These are phyloP conservation scores for Candida glucosophila DNA, from an alignment of 1,139 yeast species.

Conservation along the genomic window DNA sequence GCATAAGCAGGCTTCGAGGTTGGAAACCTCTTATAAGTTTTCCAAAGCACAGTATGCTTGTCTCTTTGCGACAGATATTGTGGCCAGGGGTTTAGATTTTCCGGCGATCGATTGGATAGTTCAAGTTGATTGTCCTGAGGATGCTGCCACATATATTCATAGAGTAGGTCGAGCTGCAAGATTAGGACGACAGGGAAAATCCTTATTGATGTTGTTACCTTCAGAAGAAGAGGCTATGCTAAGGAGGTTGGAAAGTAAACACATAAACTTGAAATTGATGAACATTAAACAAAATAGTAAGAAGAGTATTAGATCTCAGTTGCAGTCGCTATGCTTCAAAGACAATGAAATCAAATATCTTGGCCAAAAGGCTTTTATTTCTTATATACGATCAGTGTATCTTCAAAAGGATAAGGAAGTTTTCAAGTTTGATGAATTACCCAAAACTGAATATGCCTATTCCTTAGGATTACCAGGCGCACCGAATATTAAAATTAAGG, in stretches of 20 bases:
- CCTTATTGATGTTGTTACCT: constrained; percentile 76
- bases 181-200: constrained; percentile 82
- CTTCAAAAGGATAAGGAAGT: constrained; percentile 84
- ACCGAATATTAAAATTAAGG: constrained; percentile 74
- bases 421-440: constrained; percentile 67
- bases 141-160: constrained; percentile 88
- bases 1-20: constrained; percentile 87
- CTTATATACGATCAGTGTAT: constrained; percentile 78
- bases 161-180: constrained; percentile 96
- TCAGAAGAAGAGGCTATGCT: constrained; percentile 76
- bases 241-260: constrained; percentile 50
- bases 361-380: constrained; percentile 92
- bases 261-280: constrained; percentile 63
- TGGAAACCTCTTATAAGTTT: constrained; percentile 82
- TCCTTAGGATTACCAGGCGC: constrained; percentile 94
- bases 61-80: constrained; percentile 91
- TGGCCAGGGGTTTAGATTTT: constrained; percentile 94
- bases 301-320: constrained; percentile 71
- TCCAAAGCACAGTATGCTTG: constrained; percentile 83
- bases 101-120: constrained; percentile 98
- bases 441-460: constrained; percentile 76
- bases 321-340: constrained; percentile 85
- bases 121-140: constrained; percentile 95
- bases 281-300: constrained; percentile 71
- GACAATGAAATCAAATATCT: constrained; percentile 86